phyloP scores from a whole-genome alignment of 192 early-diverging fungal species.

The Pilaira anomala region DNA sequence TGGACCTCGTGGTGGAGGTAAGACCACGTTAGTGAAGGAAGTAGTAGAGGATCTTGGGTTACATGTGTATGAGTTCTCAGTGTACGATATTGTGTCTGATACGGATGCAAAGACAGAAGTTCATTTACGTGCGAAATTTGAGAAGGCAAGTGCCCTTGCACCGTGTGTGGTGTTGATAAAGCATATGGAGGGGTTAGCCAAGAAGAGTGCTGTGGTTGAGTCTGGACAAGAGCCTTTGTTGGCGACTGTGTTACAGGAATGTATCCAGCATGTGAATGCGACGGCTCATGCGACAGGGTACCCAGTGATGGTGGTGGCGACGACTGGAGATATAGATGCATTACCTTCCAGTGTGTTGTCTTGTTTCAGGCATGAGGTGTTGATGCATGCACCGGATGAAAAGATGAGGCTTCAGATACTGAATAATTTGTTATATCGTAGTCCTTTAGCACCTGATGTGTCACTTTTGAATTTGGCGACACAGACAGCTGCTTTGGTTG shows the following conservation, averaged over 20 bases:
- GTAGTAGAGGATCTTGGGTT: constrained; percentile 73
- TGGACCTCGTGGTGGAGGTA: constrained; percentile 83
- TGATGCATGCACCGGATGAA: constrained; percentile 68
- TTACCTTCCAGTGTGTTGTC: constrained; percentile 72
- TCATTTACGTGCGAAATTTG: constrained; percentile 68
- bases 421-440: constrained; percentile 47
- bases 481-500: constrained; percentile 90
- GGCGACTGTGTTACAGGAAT: constrained; percentile 56
- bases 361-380: constrained; percentile 78
- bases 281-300: constrained; percentile 52
- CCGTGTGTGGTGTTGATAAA: constrained; percentile 85
- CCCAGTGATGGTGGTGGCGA: constrained; percentile 77
- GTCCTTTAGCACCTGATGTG: constrained; percentile 74
- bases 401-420: constrained; percentile 63
- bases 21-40: constrained; percentile 63
- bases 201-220: constrained; percentile 54
- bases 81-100: constrained; percentile 77
- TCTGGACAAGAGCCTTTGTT: constrained; percentile 56
- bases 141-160: constrained; percentile 70
- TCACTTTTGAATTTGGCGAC: constrained; percentile 70
- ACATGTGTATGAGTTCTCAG: constrained; percentile 75
- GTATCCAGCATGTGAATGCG: constrained; percentile 45
- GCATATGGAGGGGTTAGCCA: constrained; percentile 74
- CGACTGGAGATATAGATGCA: constrained; percentile 74
- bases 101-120: constrained; percentile 78